phyloP scores from a whole-genome alignment of 306 rosid species.

The Macrotyloma uniflorum region DNA sequence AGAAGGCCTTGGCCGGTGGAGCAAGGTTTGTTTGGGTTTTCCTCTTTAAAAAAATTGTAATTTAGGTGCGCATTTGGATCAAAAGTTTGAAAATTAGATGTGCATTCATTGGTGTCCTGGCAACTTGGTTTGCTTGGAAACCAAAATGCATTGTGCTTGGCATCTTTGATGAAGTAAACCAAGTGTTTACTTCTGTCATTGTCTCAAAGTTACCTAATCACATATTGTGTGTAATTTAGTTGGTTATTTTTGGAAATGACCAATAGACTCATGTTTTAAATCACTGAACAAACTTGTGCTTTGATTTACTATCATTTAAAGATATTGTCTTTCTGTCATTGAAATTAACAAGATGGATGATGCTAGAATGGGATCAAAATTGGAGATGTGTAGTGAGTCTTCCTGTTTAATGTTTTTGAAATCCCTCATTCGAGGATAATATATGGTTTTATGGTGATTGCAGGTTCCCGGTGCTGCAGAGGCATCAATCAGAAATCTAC shows the following conservation, averaged over 20 bases:
- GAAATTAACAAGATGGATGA: not conserved
- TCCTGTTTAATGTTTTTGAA: constrained; percentile 2
- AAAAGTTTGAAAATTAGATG: not conserved
- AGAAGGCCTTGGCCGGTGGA: constrained; percentile 94
- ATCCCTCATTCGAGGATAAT: not conserved
- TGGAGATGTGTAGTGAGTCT: not conserved
- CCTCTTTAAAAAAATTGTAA: not conserved
- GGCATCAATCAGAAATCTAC: constrained; percentile 81
- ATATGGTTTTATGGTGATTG: constrained; percentile 38
- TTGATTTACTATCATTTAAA: constrained; percentile 12
- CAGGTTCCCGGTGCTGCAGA: constrained; percentile 95
- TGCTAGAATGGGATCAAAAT: constrained; percentile 14
- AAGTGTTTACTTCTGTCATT: not conserved
- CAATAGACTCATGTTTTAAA: not conserved
- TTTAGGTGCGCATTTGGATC: not conserved
- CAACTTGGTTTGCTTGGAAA: constrained; percentile 30
- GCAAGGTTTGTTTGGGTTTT: constrained; percentile 64
- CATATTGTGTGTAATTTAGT: not conserved
- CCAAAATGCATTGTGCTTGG: not conserved
- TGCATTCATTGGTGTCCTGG: not conserved
- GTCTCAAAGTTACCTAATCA: not conserved
- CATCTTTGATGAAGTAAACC: constrained; percentile 2
- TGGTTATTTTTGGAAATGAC: not conserved
- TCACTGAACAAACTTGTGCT: not conserved
- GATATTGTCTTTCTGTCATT: constrained; percentile 12